Conservation (phyloP, 192 early-diverging fungal genomes). For the Coemansia sp. region DNA sequence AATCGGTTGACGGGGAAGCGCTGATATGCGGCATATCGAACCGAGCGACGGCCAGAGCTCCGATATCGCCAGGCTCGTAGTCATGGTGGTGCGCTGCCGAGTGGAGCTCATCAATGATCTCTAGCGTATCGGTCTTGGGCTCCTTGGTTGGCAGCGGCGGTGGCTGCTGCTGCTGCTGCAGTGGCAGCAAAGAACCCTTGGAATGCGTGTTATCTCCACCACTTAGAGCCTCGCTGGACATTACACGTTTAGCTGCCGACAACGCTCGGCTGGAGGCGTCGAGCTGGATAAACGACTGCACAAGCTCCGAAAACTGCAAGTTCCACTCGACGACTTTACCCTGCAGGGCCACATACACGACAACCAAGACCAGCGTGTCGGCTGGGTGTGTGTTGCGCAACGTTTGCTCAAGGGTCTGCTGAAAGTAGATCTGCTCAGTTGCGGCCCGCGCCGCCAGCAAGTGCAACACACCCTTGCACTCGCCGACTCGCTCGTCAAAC, state of each 20-base stretch:
- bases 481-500: conserved; percentile 63
- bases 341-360: conserved; percentile 71
- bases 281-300: conserved; percentile 73
- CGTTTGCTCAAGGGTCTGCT: conserved; percentile 82
- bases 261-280: conserved; percentile 50
- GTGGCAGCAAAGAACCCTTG: neutral
- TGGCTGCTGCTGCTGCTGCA: too few species aligned
- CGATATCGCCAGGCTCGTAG: neutral
- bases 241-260: conserved; percentile 1
- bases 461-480: conserved; percentile 66
- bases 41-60: neutral
- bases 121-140: conserved; percentile 35
- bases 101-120: conserved; percentile 45
- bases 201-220: neutral
- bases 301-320: conserved; percentile 75
- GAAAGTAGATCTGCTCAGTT: conserved; percentile 74
- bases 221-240: neutral
- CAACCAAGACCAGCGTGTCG: conserved; percentile 80
- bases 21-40: conserved; percentile 38
- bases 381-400: conserved; percentile 70
- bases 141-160: neutral
- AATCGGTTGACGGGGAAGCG: conserved; percentile 20
- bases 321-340: conserved; percentile 84
- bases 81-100: conserved; percentile 25
- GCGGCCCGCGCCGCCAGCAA: conserved; percentile 69